Evolutionary conservation across 148 eudicot species (phyloP).

Genomic region (Suaeda aralocaspica): DNA sequence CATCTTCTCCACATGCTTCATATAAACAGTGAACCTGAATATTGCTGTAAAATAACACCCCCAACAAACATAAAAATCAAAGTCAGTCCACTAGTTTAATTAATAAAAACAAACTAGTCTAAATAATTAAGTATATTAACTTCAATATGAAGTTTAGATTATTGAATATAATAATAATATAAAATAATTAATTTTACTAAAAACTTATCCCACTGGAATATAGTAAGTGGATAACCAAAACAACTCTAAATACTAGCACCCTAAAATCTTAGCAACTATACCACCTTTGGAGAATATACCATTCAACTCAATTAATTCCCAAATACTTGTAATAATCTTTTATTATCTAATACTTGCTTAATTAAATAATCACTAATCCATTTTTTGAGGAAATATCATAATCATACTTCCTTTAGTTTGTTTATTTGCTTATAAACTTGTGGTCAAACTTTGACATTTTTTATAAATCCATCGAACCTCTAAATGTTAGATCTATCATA

Average conservation of each 20-base stretch:
- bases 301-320: not conserved
- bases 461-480: too few species aligned
- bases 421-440: too few species aligned
- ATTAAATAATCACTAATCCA: not conserved
- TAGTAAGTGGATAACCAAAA: conserved; percentile 17
- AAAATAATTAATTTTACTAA: not conserved
- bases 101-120: not conserved
- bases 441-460: not conserved
- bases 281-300: not conserved
- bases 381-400: too few species aligned
- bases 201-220: conserved; percentile 14
- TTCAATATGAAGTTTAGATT: not conserved
- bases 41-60: conserved; percentile 43
- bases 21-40: conserved; percentile 63
- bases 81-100: conserved; percentile 3
- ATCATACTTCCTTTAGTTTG: too few species aligned
- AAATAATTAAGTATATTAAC: not conserved
- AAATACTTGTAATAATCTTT: not conserved
- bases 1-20: conserved; percentile 80
- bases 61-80: not conserved
- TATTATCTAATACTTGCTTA: not conserved
- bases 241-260: not conserved
- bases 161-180: too few species aligned
- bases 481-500: too few species aligned
- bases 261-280: conserved; percentile 10